Conservation (phyloP, 2,329 filamentous ascomycete species). For the Penicillium expansum region DNA sequence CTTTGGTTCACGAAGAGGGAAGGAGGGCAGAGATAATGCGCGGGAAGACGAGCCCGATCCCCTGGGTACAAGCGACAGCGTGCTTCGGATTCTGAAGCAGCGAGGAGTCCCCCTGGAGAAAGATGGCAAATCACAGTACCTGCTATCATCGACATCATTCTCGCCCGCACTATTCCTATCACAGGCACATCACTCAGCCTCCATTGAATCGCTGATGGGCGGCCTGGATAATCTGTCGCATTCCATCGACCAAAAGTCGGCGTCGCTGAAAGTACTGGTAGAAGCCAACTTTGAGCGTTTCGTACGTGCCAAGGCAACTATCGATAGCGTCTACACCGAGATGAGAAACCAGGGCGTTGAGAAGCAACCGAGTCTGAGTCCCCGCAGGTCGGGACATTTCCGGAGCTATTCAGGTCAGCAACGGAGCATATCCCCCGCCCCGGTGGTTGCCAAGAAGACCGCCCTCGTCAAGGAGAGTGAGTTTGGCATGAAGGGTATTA, state of each 20-base stretch:
- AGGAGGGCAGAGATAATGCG: constrained; percentile 70
- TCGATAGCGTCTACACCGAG: constrained; percentile 97
- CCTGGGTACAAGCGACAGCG: constrained; percentile 81
- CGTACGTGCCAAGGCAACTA: constrained; percentile 93
- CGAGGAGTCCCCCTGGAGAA: constrained; percentile 80
- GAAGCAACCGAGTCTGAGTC: constrained; percentile 45
- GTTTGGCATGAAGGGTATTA: constrained; percentile 84
- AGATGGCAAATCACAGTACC: constrained; percentile 82
- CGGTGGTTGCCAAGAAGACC: constrained; percentile 68
- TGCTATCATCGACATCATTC: constrained; percentile 93
- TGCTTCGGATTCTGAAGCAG: constrained; percentile 74
- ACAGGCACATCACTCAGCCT: constrained; percentile 82
- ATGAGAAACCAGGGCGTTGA: constrained; percentile 74
- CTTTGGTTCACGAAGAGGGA: constrained; percentile 65
- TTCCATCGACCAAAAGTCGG: constrained; percentile 97
- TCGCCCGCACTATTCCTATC: constrained; percentile 89
- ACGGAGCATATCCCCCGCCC: constrained; percentile 38
- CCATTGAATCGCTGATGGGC: constrained; percentile 73
- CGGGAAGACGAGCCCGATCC: constrained; percentile 92
- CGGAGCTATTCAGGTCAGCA: constrained; percentile 52
- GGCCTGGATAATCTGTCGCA: constrained; percentile 83
- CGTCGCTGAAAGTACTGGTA: constrained; percentile 90
- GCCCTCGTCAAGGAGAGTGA: constrained; percentile 89
- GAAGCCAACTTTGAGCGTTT: constrained; percentile 99
- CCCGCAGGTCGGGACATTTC: constrained; percentile 62